Percentiles rank a stretch among this genome's conserved stretches.
Evolutionary conservation across 75 land plant genomes (phyloP).

Genomic region (Pinus taeda): DNA sequence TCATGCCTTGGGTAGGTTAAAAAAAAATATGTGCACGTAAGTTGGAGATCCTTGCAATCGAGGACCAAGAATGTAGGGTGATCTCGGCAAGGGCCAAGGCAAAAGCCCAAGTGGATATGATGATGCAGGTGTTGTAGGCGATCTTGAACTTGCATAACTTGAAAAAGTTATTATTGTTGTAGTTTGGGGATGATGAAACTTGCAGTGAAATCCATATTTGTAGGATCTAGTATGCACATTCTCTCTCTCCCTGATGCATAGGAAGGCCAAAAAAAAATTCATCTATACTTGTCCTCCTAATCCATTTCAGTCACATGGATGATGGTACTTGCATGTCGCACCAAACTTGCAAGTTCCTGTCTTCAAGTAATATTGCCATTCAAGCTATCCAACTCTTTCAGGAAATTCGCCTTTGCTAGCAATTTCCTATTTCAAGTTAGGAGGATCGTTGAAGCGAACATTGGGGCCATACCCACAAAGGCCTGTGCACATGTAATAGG

Average conservation of each 20-base stretch:
- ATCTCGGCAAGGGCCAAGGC: constrained; percentile 52
- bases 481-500: constrained; percentile 72
- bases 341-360: constrained; percentile 69
- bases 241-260: constrained; percentile 87
- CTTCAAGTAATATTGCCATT: constrained; percentile 63
- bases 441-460: constrained; percentile 68
- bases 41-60: constrained; percentile 36
- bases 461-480: constrained; percentile 58
- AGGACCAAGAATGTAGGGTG: constrained; percentile 42
- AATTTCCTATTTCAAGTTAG: constrained; percentile 16
- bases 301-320: constrained; percentile 40
- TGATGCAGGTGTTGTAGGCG: constrained; percentile 35
- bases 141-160: constrained; percentile 35
- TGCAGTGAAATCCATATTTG: constrained; percentile 80
- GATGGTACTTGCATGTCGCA: constrained; percentile 58
- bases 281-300: constrained; percentile 34
- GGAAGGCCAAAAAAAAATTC: constrained; percentile 81
- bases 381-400: constrained; percentile 62
- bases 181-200: constrained; percentile 90
- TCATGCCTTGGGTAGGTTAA: constrained; percentile 28
- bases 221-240: constrained; percentile 78
- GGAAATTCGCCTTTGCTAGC: constrained; percentile 50
- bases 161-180: constrained; percentile 41
- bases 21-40: constrained; percentile 35
- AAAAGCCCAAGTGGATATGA: constrained; percentile 38